These are phyloP conservation scores for Toxicodendron radicans DNA, from an alignment of 345 rosid genomes.

Conservation along the genomic window DNA sequence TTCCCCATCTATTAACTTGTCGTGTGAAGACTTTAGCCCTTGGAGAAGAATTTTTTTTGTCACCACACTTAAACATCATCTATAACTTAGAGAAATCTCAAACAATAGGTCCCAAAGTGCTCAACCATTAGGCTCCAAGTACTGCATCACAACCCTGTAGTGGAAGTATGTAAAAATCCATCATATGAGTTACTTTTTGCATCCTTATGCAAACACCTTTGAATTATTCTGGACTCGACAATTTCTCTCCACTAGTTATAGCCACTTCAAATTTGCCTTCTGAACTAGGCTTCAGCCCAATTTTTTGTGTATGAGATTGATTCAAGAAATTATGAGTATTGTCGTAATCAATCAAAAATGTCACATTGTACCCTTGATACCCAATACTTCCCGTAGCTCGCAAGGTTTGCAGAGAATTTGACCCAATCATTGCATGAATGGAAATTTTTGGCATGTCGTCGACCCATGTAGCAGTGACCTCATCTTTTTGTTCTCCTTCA, in stretches of 20 bases:
- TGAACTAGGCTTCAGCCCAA: neutral
- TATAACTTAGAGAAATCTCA: conserved; percentile 7
- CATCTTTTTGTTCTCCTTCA: neutral
- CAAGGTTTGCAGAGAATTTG: neutral
- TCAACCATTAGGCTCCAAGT: neutral
- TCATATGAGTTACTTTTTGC: neutral
- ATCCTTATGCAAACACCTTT: neutral
- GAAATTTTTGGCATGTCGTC: neutral
- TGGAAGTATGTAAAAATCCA: neutral
- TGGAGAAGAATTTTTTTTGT: neutral
- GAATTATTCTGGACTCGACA: neutral
- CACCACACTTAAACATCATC: neutral
- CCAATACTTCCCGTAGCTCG: neutral
- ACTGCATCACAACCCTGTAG: neutral
- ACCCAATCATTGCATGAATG: neutral
- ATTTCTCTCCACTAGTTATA: neutral
- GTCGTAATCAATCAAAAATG: neutral
- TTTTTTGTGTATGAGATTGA: neutral
- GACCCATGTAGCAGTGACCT: too few relatives aligned
- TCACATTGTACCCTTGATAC: neutral
- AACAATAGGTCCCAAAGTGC: neutral
- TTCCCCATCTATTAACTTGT: neutral
- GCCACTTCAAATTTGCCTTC: neutral
- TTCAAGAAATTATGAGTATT: conserved; percentile 5
- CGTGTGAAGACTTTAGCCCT: neutral